Base-by-base conservation (phyloP, 352 stramenopile genomes). In the Phytopythium mirpurense region DNA sequence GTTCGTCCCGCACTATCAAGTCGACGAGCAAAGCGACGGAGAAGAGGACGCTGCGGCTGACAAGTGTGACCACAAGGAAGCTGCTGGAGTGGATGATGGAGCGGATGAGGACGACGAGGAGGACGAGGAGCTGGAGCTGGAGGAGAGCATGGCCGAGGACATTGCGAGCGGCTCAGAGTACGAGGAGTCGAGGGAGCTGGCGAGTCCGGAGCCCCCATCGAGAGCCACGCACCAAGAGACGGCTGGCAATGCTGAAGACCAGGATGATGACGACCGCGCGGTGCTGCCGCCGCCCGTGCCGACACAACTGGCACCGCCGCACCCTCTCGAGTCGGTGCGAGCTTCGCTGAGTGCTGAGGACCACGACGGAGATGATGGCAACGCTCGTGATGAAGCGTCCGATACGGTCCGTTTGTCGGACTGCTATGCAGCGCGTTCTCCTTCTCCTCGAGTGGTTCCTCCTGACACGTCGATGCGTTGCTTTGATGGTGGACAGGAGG, bases 121-220 rank as follows among this genome's bases (percentile, higher is more conserved):
- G 12, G 63, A 57, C n/a, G 68, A 67, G 9, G 72, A 58, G 8
- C 7, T 42, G 5, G 63, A 78, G 3, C 54, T 81, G 5, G 74
- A 83, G 23, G 72, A 67, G 15, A 83, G 70, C 34, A 69, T 83
- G 54, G 68, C 57, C 1, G 76, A 87, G 53, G 75, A 86, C 19
- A 58, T 86, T 5, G 62, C 59, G 23, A 88, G 74, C 56, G 72
- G 50, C 7, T 90, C 76, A 0, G 78, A 87, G 40, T 42, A 83
- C 10, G 74, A 73, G 26, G 72, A 87, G 43, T 88, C 77, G 19
- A 70, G 82, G 18, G 68, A 54, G 12, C 24, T 57, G 5, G 58
- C 23, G 32, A 54, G 48, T 44, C 23, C 48, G 12, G 15, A 27
- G 8, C 48, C 48, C 2, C 15, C 29, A 1, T n/a, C 7, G 31